These are phyloP conservation scores for Lepiota venenata DNA, from an alignment of 768 basidiomycete species.

Conservation along the genomic window DNA sequence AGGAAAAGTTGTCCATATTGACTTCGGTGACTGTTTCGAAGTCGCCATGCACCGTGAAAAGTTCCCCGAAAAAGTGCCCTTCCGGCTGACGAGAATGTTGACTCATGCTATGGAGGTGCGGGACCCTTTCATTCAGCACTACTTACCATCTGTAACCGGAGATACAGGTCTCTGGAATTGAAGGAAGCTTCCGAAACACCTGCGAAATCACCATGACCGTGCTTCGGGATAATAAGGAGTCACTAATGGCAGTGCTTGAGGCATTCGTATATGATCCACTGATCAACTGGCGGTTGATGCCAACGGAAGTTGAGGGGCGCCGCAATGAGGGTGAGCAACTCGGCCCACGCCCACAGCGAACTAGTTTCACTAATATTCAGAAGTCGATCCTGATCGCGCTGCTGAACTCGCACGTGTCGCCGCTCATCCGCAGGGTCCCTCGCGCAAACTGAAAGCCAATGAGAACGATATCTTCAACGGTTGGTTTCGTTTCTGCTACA, in stretches of 20 bases:
- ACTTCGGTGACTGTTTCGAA: constrained; percentile 98
- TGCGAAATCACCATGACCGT: constrained; percentile 99
- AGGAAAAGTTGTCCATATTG: constrained; percentile 95
- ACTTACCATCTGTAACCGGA: constrained; percentile 7
- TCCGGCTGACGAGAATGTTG: constrained; percentile 96
- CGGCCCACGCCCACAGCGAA: constrained; percentile 4
- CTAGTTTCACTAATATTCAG: constrained; percentile 34
- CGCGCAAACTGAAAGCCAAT: constrained; percentile 82
- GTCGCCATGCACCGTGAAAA: constrained; percentile 98
- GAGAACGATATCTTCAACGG: constrained; percentile 95
- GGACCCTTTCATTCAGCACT: constrained; percentile 10
- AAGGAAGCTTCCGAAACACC: constrained; percentile 93
- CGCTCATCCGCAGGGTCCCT: constrained; percentile 75
- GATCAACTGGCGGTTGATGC: constrained; percentile 95
- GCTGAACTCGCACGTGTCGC: constrained; percentile 65
- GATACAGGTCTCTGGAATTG: constrained; percentile 88
- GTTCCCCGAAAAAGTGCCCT: constrained; percentile 98
- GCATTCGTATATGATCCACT: constrained; percentile 98
- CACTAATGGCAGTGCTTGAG: constrained; percentile 97
- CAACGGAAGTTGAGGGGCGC: constrained; percentile 72
- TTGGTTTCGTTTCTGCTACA: constrained; percentile 26
- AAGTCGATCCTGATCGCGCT: constrained; percentile 45
- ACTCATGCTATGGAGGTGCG: constrained; percentile 98
- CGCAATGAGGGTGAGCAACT: constrained; percentile 56
- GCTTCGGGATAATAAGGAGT: constrained; percentile 94